Evolutionary conservation across 257 asterid species (phyloP), one percentile per base, ranked within the genome.

Genomic region (Nicotiana undulata): DNA sequence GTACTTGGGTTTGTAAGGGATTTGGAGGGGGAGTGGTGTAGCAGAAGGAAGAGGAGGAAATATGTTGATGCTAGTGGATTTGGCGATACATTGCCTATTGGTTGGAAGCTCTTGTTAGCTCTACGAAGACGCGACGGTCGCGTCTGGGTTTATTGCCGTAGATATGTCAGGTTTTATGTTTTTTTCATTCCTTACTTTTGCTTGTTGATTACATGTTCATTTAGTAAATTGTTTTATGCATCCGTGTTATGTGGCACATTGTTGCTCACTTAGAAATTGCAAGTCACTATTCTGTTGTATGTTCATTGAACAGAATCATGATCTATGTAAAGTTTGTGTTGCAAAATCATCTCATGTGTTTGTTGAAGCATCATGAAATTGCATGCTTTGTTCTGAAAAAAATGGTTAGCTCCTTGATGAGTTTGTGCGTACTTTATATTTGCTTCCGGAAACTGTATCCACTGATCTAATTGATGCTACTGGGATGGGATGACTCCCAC

Each of bases 31-130:
- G 89, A 90, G 80, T 95, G 99, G 99, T 86, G 97, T 84, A 95
- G 99, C 86, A 90, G 91, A 87, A 92, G 99, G 92, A 90, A 84
- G 93, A 92, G 82, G 91, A 95, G 98, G 91, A 95, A 91, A 87
- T 93, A 87, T 83, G 97, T 93, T 24, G 94, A 95, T 77, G 97
- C 99, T 1, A 83, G 83, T 29, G 58, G 76, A 63, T 86, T 93
- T 29, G 94, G 93, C 46, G 92, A 88, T 74, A 85, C 87, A 18
- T 84, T 95, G 85, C 99, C 98, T 0, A 52, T 90, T 79, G 94
- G 92, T 72, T 95, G 99, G 99, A 92, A 92, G 87, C 90, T 95
- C 66, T 86, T 93, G 89, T 92, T 95, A 83, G 97, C 93, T 79
- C 88, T 93, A n/a, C 87, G 89, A 88, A 90, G 97, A 86, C 90